Base-by-base conservation (phyloP, 805 yeast species). In the Myxozyma vanderwaltii region DNA sequence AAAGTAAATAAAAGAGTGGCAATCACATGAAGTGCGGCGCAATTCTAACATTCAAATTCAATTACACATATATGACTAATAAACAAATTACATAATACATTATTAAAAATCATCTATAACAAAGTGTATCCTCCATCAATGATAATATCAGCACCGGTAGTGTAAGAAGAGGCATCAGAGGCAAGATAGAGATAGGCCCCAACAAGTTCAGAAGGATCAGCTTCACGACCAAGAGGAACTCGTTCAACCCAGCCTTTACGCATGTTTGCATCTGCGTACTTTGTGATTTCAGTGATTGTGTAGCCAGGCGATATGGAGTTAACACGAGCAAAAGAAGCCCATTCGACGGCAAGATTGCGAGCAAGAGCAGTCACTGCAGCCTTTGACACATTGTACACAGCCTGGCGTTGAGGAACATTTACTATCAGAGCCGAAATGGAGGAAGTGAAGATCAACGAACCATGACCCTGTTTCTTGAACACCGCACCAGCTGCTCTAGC, bases 401-500 rank as follows among this genome's bases (percentile, higher is more conserved):
- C 71, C 69, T 80, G 83, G 10, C 80, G 81, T 68, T 80, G 83
- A 31, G 83, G 83, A 69, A 78, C 79, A 69, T 80, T 80, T 64
- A 80, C 83, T 61, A 80, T 79, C 54, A 79, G 75, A 23, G 81
- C 82, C 15, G 81, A 77, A 81, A 80, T 79, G 56, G 82, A 79
- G 23, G 82, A 82, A 58, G 80, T 74, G 68, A 80, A 74, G 58
- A 80, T 78, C 63, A 79, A 35, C 35, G 51, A 35, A 29, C 66
- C 65, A 12, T 13, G 15, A 2, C 56, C 60, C 38, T 60, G 64
- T 0, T 26, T 31, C 5, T 35, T 26, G 36, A 60, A 60, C 27
- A 59, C 17, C 19, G 3, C 26, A 46, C 96, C 96, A 38, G 85
- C 81, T 46, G 80, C 76, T 76, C 86, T 85, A 63, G 96, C 86